Conservation (phyloP, 2,329 filamentous ascomycete species). For the Lasiodiplodia sp. region DNA sequence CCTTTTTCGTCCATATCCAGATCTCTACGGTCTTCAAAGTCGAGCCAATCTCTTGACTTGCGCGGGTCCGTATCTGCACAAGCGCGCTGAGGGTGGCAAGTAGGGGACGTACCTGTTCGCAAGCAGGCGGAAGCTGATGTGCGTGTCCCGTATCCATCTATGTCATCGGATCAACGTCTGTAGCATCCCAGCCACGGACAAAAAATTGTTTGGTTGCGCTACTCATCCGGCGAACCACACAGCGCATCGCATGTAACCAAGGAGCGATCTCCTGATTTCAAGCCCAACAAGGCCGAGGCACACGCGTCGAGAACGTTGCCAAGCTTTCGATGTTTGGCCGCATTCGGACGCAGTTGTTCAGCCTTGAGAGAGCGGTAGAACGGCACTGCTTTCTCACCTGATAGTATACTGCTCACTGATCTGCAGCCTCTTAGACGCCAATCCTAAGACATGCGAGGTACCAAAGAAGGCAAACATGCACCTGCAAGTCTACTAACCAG, state of each 20-base stretch:
- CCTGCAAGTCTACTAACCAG: constrained; percentile 9
- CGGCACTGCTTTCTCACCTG: neutral
- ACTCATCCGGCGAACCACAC: neutral
- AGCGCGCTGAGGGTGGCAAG: neutral
- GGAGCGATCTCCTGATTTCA: constrained; percentile 1
- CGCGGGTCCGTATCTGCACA: neutral
- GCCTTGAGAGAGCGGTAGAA: neutral
- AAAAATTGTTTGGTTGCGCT: neutral
- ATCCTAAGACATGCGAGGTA: constrained; percentile 13
- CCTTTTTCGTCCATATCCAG: neutral
- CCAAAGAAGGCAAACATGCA: constrained; percentile 8
- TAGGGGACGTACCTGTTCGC: neutral
- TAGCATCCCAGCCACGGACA: constrained; percentile 4
- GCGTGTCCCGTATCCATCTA: neutral
- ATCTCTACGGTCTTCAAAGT: too few relatives aligned
- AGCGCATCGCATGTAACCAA: neutral
- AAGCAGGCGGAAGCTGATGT: constrained; percentile 8
- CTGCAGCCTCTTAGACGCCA: neutral
- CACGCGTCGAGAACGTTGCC: constrained; percentile 13
- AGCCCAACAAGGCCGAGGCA: neutral
- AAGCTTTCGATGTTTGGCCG: constrained; percentile 6
- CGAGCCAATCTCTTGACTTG: neutral
- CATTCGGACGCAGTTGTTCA: neutral
- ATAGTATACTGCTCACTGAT: neutral
- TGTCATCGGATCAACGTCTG: constrained; percentile 17